Percentiles rank a stretch among this genome's conserved stretches.
phyloP scores from a whole-genome alignment of 345 rosid species.

The Lumnitzera racemosa region DNA sequence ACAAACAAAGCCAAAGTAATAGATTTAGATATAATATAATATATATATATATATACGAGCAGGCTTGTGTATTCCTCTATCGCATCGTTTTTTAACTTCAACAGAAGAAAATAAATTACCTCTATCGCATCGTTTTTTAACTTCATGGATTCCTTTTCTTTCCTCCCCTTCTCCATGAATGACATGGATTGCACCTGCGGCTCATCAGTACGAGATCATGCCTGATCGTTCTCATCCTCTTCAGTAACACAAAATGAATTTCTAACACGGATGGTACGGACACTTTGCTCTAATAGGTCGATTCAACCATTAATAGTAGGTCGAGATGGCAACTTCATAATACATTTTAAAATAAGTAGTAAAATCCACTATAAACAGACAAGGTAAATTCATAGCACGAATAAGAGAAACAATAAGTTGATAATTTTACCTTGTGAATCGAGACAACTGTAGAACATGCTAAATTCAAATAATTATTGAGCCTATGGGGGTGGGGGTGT shows the following conservation, averaged over 20 bases:
- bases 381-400: too few species aligned
- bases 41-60: neutral
- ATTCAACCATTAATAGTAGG: too few species aligned
- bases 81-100: neutral
- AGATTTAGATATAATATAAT: neutral
- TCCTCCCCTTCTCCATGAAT: conserved; percentile 18
- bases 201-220: conserved; percentile 30
- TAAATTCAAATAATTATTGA: too few species aligned
- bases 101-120: conserved; percentile 2
- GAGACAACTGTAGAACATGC: too few species aligned
- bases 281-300: neutral
- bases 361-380: too few species aligned
- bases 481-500: too few species aligned
- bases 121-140: neutral
- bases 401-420: too few species aligned
- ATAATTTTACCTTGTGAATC: too few species aligned
- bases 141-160: neutral
- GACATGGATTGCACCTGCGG: conserved; percentile 21
- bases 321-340: too few species aligned
- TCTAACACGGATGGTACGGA: neutral
- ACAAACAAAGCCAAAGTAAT: neutral
- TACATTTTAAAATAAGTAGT: too few species aligned
- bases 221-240: conserved; percentile 33
- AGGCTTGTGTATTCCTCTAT: neutral
- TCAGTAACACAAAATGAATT: neutral